These are phyloP conservation scores for Suillus discolor DNA, from an alignment of 768 basidiomycete genomes.

Conservation along the genomic window DNA sequence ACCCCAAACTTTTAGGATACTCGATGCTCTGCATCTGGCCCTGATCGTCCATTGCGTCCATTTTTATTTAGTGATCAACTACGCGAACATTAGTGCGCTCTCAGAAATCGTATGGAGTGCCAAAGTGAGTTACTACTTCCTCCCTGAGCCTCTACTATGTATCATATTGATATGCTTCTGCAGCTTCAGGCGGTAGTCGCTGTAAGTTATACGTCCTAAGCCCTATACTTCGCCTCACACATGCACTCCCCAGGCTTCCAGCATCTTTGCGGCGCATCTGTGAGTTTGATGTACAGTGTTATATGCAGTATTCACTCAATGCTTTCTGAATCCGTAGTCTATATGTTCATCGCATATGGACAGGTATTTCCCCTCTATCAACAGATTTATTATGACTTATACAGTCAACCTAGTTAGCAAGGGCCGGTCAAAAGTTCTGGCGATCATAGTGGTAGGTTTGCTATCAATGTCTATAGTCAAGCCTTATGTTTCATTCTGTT, in stretches of 20 bases:
- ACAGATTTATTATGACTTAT: background rate
- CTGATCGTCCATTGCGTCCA: constrained; percentile 39
- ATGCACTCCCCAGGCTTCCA: background rate
- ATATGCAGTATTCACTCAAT: background rate
- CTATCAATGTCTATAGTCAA: background rate
- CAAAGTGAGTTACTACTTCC: background rate
- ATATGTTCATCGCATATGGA: constrained; percentile 7
- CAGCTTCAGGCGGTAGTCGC: background rate
- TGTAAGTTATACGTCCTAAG: background rate
- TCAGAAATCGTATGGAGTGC: constrained; percentile 32
- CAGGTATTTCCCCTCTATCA: background rate
- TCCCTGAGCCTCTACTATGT: background rate
- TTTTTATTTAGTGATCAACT: constrained; percentile 39
- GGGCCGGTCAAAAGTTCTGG: background rate
- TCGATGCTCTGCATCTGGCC: constrained; percentile 38
- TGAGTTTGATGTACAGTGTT: background rate
- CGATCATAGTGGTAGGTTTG: background rate
- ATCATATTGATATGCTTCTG: too few species aligned
- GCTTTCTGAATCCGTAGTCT: background rate
- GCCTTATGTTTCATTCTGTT: background rate
- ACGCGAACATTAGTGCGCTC: constrained; percentile 30
- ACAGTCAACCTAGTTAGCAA: background rate
- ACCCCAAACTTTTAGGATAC: constrained; percentile 25
- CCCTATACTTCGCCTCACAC: background rate
- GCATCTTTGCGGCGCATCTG: background rate